Conservation (phyloP, 2,329 filamentous ascomycete genomes). For the Aureobasidium uvarum region DNA sequence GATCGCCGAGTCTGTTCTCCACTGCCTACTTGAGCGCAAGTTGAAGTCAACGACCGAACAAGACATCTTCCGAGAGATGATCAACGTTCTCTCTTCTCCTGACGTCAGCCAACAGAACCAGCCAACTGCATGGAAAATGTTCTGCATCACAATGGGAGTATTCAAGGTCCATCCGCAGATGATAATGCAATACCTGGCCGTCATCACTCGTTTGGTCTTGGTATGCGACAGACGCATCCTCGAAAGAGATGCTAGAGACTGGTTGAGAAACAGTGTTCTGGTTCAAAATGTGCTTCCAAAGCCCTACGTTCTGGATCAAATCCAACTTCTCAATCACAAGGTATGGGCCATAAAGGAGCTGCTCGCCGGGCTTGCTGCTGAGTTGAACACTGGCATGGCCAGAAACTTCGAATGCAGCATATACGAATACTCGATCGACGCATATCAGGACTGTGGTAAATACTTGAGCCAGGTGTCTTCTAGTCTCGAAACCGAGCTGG, state of each 20-base stretch:
- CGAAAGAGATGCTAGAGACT: constrained; percentile 9
- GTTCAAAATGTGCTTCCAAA: not conserved
- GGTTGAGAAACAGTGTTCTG: constrained; percentile 26
- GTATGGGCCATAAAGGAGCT: not conserved
- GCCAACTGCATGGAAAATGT: not conserved
- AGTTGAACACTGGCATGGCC: not conserved
- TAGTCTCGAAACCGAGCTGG: not conserved
- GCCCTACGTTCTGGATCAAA: not conserved
- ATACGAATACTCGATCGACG: not conserved
- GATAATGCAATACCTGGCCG: not conserved
- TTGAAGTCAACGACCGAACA: not conserved
- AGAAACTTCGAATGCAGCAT: not conserved
- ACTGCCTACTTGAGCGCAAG: not conserved
- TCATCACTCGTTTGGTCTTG: not conserved
- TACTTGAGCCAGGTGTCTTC: not conserved
- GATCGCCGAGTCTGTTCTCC: not conserved
- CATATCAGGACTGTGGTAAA: not conserved
- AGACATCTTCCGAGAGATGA: constrained; percentile 1
- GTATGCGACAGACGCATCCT: not conserved
- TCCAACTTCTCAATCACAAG: not conserved
- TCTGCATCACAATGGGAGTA: constrained; percentile 2
- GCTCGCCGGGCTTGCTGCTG: not conserved
- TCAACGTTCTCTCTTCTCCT: not conserved
- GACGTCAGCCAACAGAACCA: not conserved
- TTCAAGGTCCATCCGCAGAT: not conserved